Percentiles rank a stretch among this genome's conserved stretches.
These are phyloP conservation scores for Goffeauzyma gilvescens DNA, from an alignment of 768 basidiomycete species.

Conservation along the genomic window DNA sequence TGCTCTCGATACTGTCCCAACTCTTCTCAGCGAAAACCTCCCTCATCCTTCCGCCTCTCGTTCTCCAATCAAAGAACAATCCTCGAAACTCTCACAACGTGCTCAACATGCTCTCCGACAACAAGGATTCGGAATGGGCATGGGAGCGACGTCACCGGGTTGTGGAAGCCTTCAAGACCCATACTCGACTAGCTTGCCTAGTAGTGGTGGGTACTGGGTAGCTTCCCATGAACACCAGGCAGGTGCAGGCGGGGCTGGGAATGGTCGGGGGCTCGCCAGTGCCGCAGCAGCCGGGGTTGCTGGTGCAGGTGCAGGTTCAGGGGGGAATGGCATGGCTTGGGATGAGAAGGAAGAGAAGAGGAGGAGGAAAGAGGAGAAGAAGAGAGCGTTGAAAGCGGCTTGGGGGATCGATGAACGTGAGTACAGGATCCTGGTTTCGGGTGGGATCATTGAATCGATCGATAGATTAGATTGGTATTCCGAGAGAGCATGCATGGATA, in stretches of 20 bases:
- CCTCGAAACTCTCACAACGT: background rate
- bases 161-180: constrained; percentile 25
- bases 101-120: constrained; percentile 3
- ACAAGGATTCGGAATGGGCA: too few species aligned
- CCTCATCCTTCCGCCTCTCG: background rate
- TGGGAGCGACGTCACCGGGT: background rate
- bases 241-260: constrained; percentile 5
- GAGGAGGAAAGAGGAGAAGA: constrained; percentile 25
- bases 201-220: constrained; percentile 29
- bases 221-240: too few species aligned
- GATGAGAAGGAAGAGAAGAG: constrained; percentile 21
- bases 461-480: constrained; percentile 1
- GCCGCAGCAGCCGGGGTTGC: too few species aligned
- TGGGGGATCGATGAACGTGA: constrained; percentile 31
- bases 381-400: constrained; percentile 28
- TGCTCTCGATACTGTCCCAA: background rate
- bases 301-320: background rate
- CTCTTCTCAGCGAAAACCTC: background rate
- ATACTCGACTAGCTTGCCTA: constrained; percentile 30
- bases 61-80: background rate
- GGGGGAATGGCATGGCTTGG: constrained; percentile 16
- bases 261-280: too few species aligned
- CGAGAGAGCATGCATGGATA: too few species aligned
- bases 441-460: background rate
- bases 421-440: constrained; percentile 4